Base-by-base conservation (phyloP, 2,329 filamentous ascomycete genomes). In the Juglanconis juglandina region DNA sequence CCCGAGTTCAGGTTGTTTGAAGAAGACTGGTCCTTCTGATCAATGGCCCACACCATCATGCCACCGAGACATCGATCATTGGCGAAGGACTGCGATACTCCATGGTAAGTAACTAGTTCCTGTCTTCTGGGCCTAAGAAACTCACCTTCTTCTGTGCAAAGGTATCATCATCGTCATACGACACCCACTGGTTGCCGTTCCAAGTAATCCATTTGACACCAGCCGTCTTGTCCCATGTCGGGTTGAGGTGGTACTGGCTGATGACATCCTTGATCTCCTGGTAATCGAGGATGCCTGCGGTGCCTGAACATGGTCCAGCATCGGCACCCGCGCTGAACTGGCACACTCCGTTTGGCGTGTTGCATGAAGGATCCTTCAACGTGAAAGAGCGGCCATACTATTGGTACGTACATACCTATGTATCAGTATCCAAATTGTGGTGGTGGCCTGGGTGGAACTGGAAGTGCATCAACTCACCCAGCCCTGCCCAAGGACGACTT, bases 121-220 rank as follows among this genome's bases (percentile, higher is more conserved):
- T 1, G 17, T 17, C 17, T 17, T 17, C 17, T 17, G 17, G 17
- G 17, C 17, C 17, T 17, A 17, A 17, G 17, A 17, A 17, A 17
- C 17, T 17, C 17, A 65, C 62, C 59, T 75, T 75, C 46, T 64
- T 17, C 34, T 52, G 49, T 13, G 30, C 0, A n/a, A 54, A 44
- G 2, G 52, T 54, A 10, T 54, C 52, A 3, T 33, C 39, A 14
- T 54, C 52, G 32, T 54, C 52, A 30, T 54, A 54, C 32, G 52
- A 54, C 3, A 54, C 39, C 52, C 52, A 54, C 24, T 54, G 52
- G 52, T 54, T 8, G 4, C 2, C 11, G 5, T 46, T 30, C 37
- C 39, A 54, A 9, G 14, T n/a, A 8, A 54, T 33, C 13, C 14
- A 42, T 30, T 54, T 54, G 8, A 54, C 52, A 3, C 11, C 52